Conservation (phyloP, 345 rosid genomes). For the Bruguiera parviflora region DNA sequence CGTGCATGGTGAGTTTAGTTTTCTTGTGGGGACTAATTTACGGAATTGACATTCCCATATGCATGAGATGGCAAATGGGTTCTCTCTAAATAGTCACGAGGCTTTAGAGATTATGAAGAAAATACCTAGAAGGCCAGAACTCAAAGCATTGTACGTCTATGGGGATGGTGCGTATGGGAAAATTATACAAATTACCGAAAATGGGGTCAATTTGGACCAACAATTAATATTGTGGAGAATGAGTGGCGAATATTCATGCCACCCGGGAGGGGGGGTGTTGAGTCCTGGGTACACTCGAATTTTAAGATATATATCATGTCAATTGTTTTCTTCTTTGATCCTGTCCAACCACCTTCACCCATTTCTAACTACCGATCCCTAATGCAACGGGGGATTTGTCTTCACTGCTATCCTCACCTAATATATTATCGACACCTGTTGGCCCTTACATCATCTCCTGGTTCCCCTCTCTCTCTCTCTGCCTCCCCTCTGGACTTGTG, state of each 20-base stretch:
- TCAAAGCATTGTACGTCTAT: slow-evolving; percentile 11
- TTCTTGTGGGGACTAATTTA: slow-evolving; percentile 6
- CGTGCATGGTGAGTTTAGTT: slow-evolving; percentile 24
- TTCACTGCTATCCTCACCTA: slow-evolving; percentile 9
- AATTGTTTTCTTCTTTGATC: slow-evolving; percentile 30
- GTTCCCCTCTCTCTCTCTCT: neutral
- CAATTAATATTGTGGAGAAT: neutral
- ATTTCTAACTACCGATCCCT: slow-evolving; percentile 74
- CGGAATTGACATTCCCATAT: slow-evolving; percentile 8
- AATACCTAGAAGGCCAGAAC: slow-evolving; percentile 5
- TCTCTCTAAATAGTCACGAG: slow-evolving; percentile 13
- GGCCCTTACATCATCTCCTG: slow-evolving; percentile 9
- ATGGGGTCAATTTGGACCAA: neutral
- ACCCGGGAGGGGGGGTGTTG: slow-evolving; percentile 44
- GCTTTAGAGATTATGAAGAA: slow-evolving; percentile 12
- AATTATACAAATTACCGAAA: neutral
- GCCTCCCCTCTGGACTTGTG: neutral
- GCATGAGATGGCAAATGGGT: neutral
- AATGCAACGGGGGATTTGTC: slow-evolving; percentile 39
- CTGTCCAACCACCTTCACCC: slow-evolving; percentile 96
- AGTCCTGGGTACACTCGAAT: slow-evolving; percentile 42
- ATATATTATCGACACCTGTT: slow-evolving; percentile 19
- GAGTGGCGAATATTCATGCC: slow-evolving; percentile 29
- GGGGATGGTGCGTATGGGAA: too few relatives aligned
- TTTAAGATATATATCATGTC: slow-evolving; percentile 2